Conservation (phyloP, 2,329 filamentous ascomycete species). For the Aureobasidium musti region DNA sequence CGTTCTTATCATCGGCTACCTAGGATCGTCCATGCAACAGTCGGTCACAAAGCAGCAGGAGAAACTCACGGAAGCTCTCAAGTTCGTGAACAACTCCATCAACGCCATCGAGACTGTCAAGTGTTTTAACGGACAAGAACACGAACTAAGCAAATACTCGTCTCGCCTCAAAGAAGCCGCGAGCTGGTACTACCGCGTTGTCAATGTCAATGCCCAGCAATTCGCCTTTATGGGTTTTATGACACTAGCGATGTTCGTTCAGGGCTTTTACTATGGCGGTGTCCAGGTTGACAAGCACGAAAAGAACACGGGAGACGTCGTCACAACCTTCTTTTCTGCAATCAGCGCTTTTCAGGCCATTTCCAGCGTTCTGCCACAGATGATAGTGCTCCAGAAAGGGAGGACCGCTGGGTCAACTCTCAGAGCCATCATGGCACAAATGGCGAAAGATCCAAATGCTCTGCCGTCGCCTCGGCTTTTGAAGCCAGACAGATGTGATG, state of each 20-base stretch:
- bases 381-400: constrained; percentile 76
- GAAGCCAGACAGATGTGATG: constrained; percentile 53
- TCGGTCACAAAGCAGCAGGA: constrained; percentile 69
- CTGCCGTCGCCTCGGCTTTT: constrained; percentile 32
- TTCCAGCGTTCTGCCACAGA: constrained; percentile 72
- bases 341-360: constrained; percentile 75
- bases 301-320: constrained; percentile 64
- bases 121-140: constrained; percentile 72
- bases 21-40: constrained; percentile 63
- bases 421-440: constrained; percentile 47
- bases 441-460: constrained; percentile 35
- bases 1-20: constrained; percentile 58
- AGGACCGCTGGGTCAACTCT: constrained; percentile 70
- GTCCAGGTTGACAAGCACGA: constrained; percentile 64
- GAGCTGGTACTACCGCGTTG: constrained; percentile 66
- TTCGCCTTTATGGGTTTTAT: constrained; percentile 73
- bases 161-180: constrained; percentile 60
- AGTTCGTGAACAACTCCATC: constrained; percentile 68
- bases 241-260: constrained; percentile 75
- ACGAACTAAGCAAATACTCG: constrained; percentile 68
- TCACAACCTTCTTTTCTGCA: constrained; percentile 84
- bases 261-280: constrained; percentile 87
- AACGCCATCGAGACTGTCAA: constrained; percentile 82
- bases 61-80: constrained; percentile 69
- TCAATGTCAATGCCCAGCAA: constrained; percentile 68